These are phyloP conservation scores for Chaetomiaceae sp. DNA, from an alignment of 2,329 filamentous ascomycete species.

Conservation along the genomic window DNA sequence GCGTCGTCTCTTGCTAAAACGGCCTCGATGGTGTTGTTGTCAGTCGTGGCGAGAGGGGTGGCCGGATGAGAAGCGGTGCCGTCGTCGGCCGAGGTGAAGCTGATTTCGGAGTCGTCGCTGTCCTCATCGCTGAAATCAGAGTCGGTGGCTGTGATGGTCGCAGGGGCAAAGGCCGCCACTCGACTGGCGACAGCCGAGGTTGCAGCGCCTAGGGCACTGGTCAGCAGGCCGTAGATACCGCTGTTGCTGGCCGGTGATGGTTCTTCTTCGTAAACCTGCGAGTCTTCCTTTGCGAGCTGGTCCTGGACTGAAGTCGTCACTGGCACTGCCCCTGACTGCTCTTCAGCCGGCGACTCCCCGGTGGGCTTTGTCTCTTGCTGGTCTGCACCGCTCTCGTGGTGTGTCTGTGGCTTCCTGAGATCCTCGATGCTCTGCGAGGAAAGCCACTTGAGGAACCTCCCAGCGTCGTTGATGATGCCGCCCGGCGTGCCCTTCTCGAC, in stretches of 20 bases:
- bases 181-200: constrained; percentile 41
- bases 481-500: constrained; percentile 84
- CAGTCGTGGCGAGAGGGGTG: not conserved
- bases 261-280: constrained; percentile 23
- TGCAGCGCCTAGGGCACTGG: constrained; percentile 47
- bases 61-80: constrained; percentile 23
- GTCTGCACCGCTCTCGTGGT: constrained; percentile 23
- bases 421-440: constrained; percentile 37
- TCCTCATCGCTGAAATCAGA: constrained; percentile 28
- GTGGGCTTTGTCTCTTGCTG: constrained; percentile 31
- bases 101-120: constrained; percentile 45
- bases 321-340: constrained; percentile 6
- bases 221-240: constrained; percentile 53
- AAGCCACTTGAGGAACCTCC: constrained; percentile 76
- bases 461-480: constrained; percentile 72
- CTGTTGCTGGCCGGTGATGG: constrained; percentile 18
- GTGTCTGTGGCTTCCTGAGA: constrained; percentile 19
- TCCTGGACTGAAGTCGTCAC: constrained; percentile 7
- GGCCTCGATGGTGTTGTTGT: constrained; percentile 7
- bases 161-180: constrained; percentile 32
- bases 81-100: constrained; percentile 47
- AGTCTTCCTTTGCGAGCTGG: constrained; percentile 6
- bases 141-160: constrained; percentile 28
- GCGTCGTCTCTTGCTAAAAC: constrained; percentile 21
- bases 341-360: constrained; percentile 23